Percentiles rank a stretch among this genome's conserved stretches.
These are phyloP conservation scores for Desmodesmus armatus DNA, from an alignment of 139 green algal genomes.

Conservation along the genomic window DNA sequence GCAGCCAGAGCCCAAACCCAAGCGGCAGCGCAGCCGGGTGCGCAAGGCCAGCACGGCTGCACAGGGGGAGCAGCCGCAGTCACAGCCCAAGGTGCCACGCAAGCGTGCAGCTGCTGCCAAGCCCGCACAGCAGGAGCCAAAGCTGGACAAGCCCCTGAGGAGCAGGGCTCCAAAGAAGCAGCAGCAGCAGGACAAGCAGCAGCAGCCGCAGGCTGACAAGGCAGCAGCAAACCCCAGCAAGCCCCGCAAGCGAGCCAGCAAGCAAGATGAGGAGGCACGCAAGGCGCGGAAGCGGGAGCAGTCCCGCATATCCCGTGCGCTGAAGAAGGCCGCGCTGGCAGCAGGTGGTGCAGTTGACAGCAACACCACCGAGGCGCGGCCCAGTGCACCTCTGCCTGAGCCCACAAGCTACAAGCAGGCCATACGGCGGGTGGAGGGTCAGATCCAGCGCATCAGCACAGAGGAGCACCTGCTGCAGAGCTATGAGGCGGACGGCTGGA, in stretches of 20 bases:
- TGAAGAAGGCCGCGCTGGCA: not conserved
- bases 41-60: not conserved
- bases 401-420: conserved; percentile 47
- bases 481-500: conserved; percentile 78
- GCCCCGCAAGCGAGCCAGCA: no score
- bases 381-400: conserved; percentile 15
- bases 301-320: not conserved
- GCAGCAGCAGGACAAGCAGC: not conserved
- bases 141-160: conserved; percentile 9
- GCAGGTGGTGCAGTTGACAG: not conserved
- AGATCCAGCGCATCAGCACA: conserved; percentile 56
- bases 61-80: conserved; percentile 10
- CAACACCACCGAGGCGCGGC: conserved; percentile 1
- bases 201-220: not conserved
- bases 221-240: not conserved
- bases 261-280: not conserved
- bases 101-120: no score
- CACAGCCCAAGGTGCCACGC: not conserved
- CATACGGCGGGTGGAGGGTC: conserved; percentile 51
- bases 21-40: not conserved
- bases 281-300: not conserved
- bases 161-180: conserved; percentile 14
- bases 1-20: not conserved
- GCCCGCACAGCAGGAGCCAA: not conserved
- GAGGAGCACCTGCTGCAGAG: conserved; percentile 59